Base-by-base conservation (phyloP, 345 rosid genomes). In the Gossypium rotundifolium region DNA sequence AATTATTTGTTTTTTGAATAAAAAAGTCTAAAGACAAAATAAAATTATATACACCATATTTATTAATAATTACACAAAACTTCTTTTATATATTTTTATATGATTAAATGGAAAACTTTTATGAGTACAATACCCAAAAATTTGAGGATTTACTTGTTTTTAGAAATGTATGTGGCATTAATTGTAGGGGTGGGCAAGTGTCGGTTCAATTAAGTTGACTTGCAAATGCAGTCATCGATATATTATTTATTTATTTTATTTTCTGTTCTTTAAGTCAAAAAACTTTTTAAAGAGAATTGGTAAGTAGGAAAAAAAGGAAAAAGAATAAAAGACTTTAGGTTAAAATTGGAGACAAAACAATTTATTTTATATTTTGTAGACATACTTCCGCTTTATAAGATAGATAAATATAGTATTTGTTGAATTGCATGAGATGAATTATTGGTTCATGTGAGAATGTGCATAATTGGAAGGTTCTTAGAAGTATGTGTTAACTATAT, bases 381-480 rank as follows among this genome's bases (percentile, higher is more conserved):
- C 40, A 33, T 33, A 33, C 40, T 33, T 33, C 40, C 40, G 40
- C 40, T 33, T 5, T 33, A 33, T 33, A 33, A 33, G 40, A 33
- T 33, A 1, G 40, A 33, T 33, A 33, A 33, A 33, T 33, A 33
- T 5, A 5, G 40, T 33, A 33, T 10, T 1, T 57, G 4, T 62
- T 67, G 38, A 10, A 67, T 23, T 65, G 29, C 63, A 71, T 66
- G 69, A 58, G 69, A 62, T 71, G 74, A 79, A 81, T 81, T 77
- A 84, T 84, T 81, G 77, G 71, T 70, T 79, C 83, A 77, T 73
- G 84, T 79, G 81, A 73, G 66, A 70, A 62, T 68, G 51, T 73
- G 73, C 75, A 75, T 73, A 67, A 79, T 60, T 49, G 75, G 83
- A 79, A 81, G 76, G 66, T 81, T 75, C 84, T 48, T 71, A 46